phyloP scores from a whole-genome alignment of 2,329 filamentous ascomycete genomes.

The Daldinia eschscholtzii region DNA sequence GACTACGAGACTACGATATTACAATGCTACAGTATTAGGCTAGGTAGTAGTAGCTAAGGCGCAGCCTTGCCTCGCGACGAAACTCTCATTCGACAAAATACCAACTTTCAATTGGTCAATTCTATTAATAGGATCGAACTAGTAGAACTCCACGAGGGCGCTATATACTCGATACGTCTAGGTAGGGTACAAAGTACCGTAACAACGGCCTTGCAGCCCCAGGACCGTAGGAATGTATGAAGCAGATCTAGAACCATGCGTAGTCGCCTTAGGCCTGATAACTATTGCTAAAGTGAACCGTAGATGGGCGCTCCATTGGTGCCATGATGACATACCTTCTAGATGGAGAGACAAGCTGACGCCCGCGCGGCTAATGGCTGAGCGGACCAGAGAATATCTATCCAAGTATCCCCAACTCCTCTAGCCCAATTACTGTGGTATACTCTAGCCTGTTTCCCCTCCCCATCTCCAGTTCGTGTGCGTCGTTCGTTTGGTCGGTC shows the following conservation, averaged over 20 bases:
- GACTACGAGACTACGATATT: too few relatives aligned
- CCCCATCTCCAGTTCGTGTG: not conserved
- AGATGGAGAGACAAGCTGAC: constrained; percentile 1
- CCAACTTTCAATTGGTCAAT: not conserved
- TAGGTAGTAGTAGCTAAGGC: not conserved
- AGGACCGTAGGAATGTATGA: constrained; percentile 4
- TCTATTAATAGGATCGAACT: constrained; percentile 5
- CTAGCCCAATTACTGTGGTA: not conserved
- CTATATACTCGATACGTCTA: not conserved
- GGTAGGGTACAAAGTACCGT: constrained; percentile 4
- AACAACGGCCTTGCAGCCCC: not conserved
- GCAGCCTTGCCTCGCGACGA: not conserved
- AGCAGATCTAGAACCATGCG: constrained; percentile 11
- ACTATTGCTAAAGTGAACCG: not conserved
- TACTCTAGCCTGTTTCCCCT: not conserved
- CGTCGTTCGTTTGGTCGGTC: not conserved
- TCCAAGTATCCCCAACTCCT: constrained; percentile 6
- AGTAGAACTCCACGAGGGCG: not conserved
- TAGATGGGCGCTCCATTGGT: not conserved
- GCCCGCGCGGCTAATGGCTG: not conserved
- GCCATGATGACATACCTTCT: not conserved
- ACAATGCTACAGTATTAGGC: not conserved
- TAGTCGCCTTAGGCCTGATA: not conserved
- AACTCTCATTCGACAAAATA: not conserved
- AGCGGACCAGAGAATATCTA: constrained; percentile 6